Conservation (phyloP, 2,329 filamentous ascomycete genomes). For the Fusarium keratoplasticum region DNA sequence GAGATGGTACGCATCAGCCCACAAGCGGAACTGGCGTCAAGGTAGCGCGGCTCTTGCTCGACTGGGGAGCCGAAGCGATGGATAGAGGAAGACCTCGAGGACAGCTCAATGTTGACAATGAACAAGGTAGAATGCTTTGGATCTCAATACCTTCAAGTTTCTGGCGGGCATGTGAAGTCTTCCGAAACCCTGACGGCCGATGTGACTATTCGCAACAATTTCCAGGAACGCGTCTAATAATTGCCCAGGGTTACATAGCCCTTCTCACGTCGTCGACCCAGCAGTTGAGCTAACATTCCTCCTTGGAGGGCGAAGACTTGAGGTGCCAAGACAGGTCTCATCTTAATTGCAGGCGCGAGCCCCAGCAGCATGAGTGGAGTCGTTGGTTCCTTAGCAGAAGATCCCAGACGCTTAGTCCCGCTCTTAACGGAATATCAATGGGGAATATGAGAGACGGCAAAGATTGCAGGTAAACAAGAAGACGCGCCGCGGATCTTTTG, state of each 20-base stretch:
- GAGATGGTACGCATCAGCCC: constrained; percentile 32
- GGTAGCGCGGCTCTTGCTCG: constrained; percentile 4
- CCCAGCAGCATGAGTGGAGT: constrained; percentile 32
- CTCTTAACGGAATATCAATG: constrained; percentile 9
- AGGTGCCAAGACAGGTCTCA: constrained; percentile 43
- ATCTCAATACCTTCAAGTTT: constrained; percentile 10
- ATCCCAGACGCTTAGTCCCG: constrained; percentile 9
- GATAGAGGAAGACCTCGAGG: neutral
- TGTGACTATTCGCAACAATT: constrained; percentile 30
- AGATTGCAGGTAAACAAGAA: constrained; percentile 11
- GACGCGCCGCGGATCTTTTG: constrained; percentile 1
- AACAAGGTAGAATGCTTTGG: neutral
- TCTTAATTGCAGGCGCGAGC: constrained; percentile 42
- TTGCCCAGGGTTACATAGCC: constrained; percentile 34
- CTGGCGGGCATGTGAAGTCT: constrained; percentile 6
- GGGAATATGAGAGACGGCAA: neutral
- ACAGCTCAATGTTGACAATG: neutral
- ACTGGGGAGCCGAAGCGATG: neutral
- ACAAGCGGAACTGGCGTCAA: constrained; percentile 22
- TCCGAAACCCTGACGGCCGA: constrained; percentile 3
- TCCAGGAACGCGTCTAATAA: constrained; percentile 17
- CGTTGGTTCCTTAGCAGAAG: constrained; percentile 16
- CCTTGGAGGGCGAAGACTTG: constrained; percentile 34
- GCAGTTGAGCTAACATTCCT: constrained; percentile 41
- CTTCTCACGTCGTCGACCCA: constrained; percentile 4